Percentiles rank a stretch among this genome's conserved stretches.
Conservation (phyloP, 257 asterid genomes). For the Ballota nigra region DNA sequence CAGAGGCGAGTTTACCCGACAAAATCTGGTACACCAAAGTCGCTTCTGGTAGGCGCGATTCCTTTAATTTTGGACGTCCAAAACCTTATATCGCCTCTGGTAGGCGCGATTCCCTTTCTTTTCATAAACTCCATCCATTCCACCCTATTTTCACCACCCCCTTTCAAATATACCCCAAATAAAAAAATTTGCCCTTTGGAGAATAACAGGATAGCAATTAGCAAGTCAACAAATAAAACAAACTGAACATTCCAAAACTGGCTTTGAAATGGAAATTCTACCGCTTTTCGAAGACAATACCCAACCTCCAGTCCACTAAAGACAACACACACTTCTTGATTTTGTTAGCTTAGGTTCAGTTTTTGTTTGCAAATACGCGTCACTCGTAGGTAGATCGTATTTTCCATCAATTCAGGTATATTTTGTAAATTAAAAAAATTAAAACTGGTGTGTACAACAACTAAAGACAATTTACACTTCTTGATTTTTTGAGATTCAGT, state of each 20-base stretch:
- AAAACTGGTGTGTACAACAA: neutral
- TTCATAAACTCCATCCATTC: no score
- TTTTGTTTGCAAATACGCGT: conserved; percentile 1
- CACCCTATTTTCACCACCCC: no score
- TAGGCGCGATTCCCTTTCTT: no score
- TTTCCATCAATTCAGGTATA: neutral
- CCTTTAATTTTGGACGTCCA: no score
- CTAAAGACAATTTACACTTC: neutral
- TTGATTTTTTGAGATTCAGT: neutral
- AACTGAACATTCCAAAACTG: conserved; percentile 37
- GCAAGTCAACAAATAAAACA: conserved; percentile 15
- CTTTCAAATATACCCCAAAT: no score
- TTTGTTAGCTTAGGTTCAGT: neutral
- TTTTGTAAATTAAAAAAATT: neutral
- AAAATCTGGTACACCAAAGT: no score
- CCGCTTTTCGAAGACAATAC: neutral
- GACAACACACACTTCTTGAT: conserved; percentile 31
- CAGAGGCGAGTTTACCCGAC: no score
- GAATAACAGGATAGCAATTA: neutral
- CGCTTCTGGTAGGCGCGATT: no score
- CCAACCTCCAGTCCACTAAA: neutral
- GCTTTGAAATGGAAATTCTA: conserved; percentile 28
- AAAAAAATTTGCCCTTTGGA: no score
- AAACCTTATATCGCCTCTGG: no score
- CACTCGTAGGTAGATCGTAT: neutral